A percentile compares a stretch with the other conserved stretches of the same genome.
phyloP scores from a whole-genome alignment of 495 filamentous ascomycete species.

The Tirmania nivea region DNA sequence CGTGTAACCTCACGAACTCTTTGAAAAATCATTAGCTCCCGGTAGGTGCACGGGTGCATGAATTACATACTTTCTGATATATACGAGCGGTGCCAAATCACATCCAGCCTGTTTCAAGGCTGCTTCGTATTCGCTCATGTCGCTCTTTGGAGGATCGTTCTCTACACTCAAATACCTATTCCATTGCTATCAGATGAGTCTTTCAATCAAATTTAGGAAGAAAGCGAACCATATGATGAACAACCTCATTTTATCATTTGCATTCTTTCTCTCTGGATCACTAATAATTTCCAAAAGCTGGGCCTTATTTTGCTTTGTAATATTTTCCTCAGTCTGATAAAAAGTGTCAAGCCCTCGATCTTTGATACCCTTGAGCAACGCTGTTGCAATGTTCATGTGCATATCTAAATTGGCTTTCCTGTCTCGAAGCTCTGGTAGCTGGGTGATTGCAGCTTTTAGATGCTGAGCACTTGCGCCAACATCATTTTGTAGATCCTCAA shows the following conservation, averaged over 20 bases:
- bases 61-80: constrained; percentile 49
- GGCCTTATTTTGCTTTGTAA: constrained; percentile 74
- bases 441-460: constrained; percentile 82
- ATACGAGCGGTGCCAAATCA: constrained; percentile 52
- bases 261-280: constrained; percentile 53
- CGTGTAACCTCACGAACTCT: constrained; percentile 88
- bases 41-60: not conserved
- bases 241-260: constrained; percentile 69
- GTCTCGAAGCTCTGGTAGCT: constrained; percentile 77
- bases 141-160: constrained; percentile 56
- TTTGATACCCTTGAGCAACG: constrained; percentile 70
- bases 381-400: constrained; percentile 97
- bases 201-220: not conserved
- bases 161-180: constrained; percentile 52
- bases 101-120: constrained; percentile 54
- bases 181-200: not conserved
- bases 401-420: constrained; percentile 82
- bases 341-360: constrained; percentile 88
- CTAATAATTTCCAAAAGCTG: constrained; percentile 79
- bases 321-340: constrained; percentile 86
- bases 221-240: constrained; percentile 80
- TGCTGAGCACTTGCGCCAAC: constrained; percentile 75
- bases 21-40: not conserved
- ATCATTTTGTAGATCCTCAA: constrained; percentile 81
- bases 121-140: constrained; percentile 76